phyloP scores from a whole-genome alignment of 139 green algal genomes.

The Penium margaritaceum region DNA sequence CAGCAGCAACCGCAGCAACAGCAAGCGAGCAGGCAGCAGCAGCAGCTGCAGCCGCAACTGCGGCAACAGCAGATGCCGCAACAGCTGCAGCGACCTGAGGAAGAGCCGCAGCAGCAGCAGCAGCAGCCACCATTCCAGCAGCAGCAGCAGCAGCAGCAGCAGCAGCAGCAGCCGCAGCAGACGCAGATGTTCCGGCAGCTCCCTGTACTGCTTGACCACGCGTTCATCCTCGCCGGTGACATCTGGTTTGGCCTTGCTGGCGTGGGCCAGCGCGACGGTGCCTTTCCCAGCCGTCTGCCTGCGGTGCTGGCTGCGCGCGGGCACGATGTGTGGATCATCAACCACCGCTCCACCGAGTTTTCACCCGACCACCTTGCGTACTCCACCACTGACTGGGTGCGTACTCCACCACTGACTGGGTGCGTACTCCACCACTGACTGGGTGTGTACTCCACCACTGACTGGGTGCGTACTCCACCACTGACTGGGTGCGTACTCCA shows the following conservation, averaged over 20 bases:
- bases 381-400: neutral
- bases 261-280: neutral
- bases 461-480: too few relatives aligned
- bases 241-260: neutral
- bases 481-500: too few relatives aligned
- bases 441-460: too few relatives aligned
- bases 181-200: neutral
- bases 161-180: neutral
- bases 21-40: neutral
- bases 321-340: neutral
- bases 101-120: neutral
- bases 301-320: neutral
- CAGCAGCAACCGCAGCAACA: neutral
- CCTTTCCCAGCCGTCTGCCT: neutral
- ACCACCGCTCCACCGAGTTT: constrained; percentile 10
- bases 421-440: too few relatives aligned
- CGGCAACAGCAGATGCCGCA: neutral
- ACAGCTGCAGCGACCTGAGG: neutral
- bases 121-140: neutral
- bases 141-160: neutral
- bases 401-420: too few relatives aligned
- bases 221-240: neutral
- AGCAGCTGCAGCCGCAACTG: constrained; percentile 3
- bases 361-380: neutral
- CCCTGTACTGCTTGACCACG: neutral